Evolutionary conservation across 2,329 filamentous ascomycete species (phyloP).

Genomic region (Paecilomyces formosus): DNA sequence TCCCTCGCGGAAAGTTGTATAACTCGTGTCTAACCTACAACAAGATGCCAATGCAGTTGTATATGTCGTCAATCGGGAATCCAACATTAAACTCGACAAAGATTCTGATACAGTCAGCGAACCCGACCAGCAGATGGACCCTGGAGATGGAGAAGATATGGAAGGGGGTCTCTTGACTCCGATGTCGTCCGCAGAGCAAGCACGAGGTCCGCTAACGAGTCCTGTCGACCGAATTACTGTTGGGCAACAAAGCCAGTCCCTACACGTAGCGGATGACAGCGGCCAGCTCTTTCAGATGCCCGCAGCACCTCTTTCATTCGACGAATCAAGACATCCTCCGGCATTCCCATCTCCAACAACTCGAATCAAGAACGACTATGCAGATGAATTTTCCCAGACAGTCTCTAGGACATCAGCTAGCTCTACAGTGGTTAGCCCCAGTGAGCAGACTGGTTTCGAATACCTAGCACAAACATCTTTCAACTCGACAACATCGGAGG

Average conservation of each 20-base stretch:
- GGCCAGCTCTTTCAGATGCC: conserved; percentile 20
- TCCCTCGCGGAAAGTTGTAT: not conserved
- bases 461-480: conserved; percentile 20
- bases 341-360: conserved; percentile 7
- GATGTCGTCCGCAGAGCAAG: conserved; percentile 17
- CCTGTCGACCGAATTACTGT: conserved; percentile 17
- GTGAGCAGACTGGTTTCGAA: conserved; percentile 21
- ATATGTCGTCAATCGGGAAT: conserved; percentile 30
- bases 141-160: conserved; percentile 19
- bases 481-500: conserved; percentile 13
- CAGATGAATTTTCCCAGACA: conserved; percentile 19
- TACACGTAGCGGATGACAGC: conserved; percentile 12
- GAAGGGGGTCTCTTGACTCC: conserved; percentile 20
- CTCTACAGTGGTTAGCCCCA: conserved; percentile 20
- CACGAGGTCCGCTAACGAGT: conserved; percentile 14
- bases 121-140: conserved; percentile 10
- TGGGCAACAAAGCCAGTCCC: conserved; percentile 10
- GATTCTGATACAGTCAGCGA: conserved; percentile 22
- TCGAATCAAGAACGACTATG: conserved; percentile 15
- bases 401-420: conserved; percentile 20
- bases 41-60: conserved; percentile 27
- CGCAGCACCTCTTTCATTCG: conserved; percentile 18
- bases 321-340: conserved; percentile 15
- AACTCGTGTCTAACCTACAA: not conserved
- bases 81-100: conserved; percentile 23